Percentiles rank a stretch among this genome's conserved stretches.
These are phyloP conservation scores for Pleurotus salmoneostramineus DNA, from an alignment of 768 basidiomycete species.

Conservation along the genomic window DNA sequence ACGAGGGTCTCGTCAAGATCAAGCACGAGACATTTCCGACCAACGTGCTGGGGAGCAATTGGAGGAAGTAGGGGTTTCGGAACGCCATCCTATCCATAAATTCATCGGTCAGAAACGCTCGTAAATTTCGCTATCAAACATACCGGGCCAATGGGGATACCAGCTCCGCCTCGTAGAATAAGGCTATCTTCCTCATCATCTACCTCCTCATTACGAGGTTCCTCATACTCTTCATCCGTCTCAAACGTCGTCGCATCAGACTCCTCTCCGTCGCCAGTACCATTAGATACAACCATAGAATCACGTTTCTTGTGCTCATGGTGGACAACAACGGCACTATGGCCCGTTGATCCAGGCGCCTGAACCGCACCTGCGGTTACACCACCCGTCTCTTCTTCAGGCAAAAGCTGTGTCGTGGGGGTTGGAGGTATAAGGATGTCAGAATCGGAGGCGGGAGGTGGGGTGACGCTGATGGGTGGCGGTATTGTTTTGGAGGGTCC, in stretches of 20 bases:
- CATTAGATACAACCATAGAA: conserved; percentile 26
- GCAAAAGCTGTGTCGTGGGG: conserved; percentile 32
- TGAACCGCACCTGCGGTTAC: conserved; percentile 91
- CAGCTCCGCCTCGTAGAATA: conserved; percentile 73
- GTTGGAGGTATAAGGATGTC: conserved; percentile 45
- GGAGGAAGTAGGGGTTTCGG: conserved; percentile 89
- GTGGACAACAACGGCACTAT: conserved; percentile 16
- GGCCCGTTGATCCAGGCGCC: conserved; percentile 79
- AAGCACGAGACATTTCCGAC: conserved; percentile 92
- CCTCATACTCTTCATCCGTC: conserved; percentile 49
- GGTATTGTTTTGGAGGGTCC: conserved; percentile 19
- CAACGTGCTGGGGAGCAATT: conserved; percentile 72
- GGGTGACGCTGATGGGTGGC: conserved; percentile 15
- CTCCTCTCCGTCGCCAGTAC: conserved; percentile 38
- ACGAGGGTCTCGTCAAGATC: conserved; percentile 97
- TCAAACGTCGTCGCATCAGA: conserved; percentile 48
- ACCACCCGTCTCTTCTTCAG: conserved; percentile 71
- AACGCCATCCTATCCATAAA: conserved; percentile 63
- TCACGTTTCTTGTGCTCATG: conserved; percentile 22
- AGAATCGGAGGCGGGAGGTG: conserved; percentile 21
- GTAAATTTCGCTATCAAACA: conserved; percentile 21
- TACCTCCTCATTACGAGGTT: conserved; percentile 39
- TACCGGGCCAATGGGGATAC: conserved; percentile 77
- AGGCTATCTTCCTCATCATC: conserved; percentile 79
- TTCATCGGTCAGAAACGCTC: not conserved